Percentiles rank a stretch among this genome's conserved stretches.
Conservation (phyloP, 2,329 filamentous ascomycete species). For the Pseudogymnoascus sp. region DNA sequence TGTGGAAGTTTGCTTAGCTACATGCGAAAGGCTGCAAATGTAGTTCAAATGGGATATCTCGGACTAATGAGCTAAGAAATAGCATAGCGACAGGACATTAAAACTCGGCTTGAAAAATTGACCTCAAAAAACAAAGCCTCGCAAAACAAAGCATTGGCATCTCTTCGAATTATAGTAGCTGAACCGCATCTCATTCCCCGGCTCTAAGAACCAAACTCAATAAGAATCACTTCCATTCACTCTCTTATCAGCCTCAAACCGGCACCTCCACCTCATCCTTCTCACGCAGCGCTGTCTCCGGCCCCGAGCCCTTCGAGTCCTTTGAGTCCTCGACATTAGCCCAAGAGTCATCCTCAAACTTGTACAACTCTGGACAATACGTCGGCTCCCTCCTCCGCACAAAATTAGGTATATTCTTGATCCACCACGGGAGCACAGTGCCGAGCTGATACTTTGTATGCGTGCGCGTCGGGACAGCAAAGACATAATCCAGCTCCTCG, state of each 20-base stretch:
- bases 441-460: slow-evolving; percentile 25
- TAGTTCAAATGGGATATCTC: not conserved
- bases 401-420: slow-evolving; percentile 31
- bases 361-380: slow-evolving; percentile 15
- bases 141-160: not conserved
- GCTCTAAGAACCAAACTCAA: not conserved
- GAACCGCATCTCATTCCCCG: not conserved
- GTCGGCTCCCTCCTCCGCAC: not conserved
- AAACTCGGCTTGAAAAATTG: not conserved
- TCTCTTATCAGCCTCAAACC: not conserved
- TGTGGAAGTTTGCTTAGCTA: not conserved
- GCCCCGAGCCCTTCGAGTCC: not conserved
- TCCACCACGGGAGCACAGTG: slow-evolving; percentile 55
- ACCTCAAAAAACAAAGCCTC: not conserved
- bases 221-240: not conserved
- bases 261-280: not conserved
- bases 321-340: slow-evolving; percentile 10
- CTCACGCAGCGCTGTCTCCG: not conserved
- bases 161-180: not conserved
- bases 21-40: not conserved
- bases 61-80: not conserved
- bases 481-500: slow-evolving; percentile 40
- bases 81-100: not conserved
- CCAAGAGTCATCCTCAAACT: slow-evolving; percentile 16
- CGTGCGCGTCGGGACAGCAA: slow-evolving; percentile 27